A percentile compares a stretch with the other conserved stretches of the same genome.
Conservation (phyloP, 306 rosid genomes). For the Castanea sativa region DNA sequence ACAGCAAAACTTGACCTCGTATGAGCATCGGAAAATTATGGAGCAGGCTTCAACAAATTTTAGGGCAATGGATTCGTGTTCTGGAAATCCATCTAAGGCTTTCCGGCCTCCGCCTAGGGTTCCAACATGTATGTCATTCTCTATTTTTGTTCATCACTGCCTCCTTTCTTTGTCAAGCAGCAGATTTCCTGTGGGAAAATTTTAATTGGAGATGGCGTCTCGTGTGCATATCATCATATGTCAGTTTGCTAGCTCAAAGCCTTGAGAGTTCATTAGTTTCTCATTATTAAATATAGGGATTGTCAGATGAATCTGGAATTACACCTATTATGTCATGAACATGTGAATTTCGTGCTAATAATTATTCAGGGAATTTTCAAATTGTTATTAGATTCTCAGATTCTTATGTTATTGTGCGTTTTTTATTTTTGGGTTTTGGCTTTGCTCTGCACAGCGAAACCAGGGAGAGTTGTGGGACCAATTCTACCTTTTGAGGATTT, state of each 20-base stretch:
- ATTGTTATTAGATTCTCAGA: not conserved
- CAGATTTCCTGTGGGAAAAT: not conserved
- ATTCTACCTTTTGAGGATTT: slow-evolving; percentile 49
- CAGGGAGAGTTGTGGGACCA: slow-evolving; percentile 74
- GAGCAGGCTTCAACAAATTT: slow-evolving; percentile 37
- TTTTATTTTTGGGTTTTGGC: not conserved
- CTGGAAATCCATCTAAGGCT: slow-evolving; percentile 55
- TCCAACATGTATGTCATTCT: slow-evolving; percentile 63
- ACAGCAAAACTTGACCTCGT: slow-evolving; percentile 35
- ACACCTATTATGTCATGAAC: not conserved
- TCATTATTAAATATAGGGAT: not conserved
- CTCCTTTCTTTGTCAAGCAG: not conserved
- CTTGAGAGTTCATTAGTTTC: not conserved
- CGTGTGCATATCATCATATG: not conserved
- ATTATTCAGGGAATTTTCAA: not conserved
- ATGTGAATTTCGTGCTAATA: not conserved
- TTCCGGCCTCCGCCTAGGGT: slow-evolving; percentile 80
- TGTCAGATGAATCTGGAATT: not conserved
- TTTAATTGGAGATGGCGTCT: not conserved
- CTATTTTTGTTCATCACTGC: slow-evolving; percentile 2
- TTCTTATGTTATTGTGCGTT: not conserved
- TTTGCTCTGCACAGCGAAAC: slow-evolving; percentile 47
- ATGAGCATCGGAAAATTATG: slow-evolving; percentile 42
- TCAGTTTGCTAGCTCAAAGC: not conserved
- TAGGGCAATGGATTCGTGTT: slow-evolving; percentile 39